A percentile compares a stretch with the other conserved stretches of the same genome.
Conservation (phyloP, 306 rosid genomes). For the Lathyrus sativus region DNA sequence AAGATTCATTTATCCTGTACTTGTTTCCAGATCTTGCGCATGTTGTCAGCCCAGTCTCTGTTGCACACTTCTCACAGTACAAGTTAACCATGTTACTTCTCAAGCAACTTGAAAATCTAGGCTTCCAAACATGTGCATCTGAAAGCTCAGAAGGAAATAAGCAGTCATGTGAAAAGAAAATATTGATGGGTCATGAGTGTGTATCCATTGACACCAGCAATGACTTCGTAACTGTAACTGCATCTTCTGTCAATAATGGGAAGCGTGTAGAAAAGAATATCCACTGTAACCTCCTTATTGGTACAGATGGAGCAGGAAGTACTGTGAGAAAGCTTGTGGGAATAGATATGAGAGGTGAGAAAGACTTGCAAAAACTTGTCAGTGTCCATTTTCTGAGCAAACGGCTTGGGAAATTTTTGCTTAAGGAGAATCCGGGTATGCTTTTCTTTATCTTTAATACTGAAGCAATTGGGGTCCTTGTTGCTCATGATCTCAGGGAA, state of each 20-base stretch:
- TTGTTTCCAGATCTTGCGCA: conserved; percentile 74
- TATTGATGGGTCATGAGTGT: conserved; percentile 86
- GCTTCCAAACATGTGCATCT: conserved; percentile 53
- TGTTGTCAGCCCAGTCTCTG: conserved; percentile 81
- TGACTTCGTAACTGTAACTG: conserved; percentile 53
- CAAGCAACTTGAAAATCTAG: conserved; percentile 64
- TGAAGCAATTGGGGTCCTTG: conserved; percentile 92
- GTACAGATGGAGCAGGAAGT: conserved; percentile 91
- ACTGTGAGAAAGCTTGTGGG: conserved; percentile 80
- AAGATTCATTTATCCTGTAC: conserved; percentile 42
- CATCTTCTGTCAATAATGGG: conserved; percentile 61
- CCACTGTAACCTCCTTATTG: conserved; percentile 66
- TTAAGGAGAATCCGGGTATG: conserved; percentile 92
- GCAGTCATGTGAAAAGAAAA: conserved; percentile 47
- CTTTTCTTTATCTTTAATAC: conserved; percentile 87
- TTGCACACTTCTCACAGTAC: conserved; percentile 92
- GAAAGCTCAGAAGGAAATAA: conserved; percentile 48
- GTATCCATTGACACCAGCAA: conserved; percentile 58
- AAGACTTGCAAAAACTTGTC: conserved; percentile 82
- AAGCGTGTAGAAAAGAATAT: conserved; percentile 55
- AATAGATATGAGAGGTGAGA: conserved; percentile 83
- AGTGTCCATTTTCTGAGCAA: conserved; percentile 88
- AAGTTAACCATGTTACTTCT: conserved; percentile 63
- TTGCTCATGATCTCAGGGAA: conserved; percentile 90
- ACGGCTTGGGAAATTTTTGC: conserved; percentile 82